phyloP scores from a whole-genome alignment of 331 rosid genomes.

The Acacia concinna region DNA sequence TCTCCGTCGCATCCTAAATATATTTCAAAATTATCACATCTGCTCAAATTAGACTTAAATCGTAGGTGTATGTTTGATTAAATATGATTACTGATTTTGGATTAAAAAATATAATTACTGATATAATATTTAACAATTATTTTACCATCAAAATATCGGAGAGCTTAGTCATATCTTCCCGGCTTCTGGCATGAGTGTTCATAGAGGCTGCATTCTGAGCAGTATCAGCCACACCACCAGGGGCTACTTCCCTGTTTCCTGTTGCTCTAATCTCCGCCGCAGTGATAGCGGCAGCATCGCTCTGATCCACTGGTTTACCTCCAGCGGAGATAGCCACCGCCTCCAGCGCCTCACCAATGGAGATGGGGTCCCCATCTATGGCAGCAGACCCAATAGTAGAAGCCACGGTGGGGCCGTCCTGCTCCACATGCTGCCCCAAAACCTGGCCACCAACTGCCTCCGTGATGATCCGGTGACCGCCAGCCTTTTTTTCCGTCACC shows the following conservation, averaged over 20 bases:
- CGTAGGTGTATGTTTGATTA: no score
- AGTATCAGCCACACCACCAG: background rate
- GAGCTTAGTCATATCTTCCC: constrained; percentile 34
- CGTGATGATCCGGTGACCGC: constrained; percentile 24
- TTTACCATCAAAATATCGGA: constrained; percentile 33
- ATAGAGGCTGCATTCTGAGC: constrained; percentile 31
- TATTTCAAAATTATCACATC: background rate
- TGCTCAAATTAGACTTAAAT: no score
- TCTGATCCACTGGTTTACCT: constrained; percentile 35
- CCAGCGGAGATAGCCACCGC: constrained; percentile 28
- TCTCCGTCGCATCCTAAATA: constrained; percentile 37
- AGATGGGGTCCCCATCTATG: constrained; percentile 38
- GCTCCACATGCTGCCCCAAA: constrained; percentile 3
- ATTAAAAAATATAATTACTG: background rate
- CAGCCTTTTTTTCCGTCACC: constrained; percentile 10
- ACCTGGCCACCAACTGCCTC: constrained; percentile 46
- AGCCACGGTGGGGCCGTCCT: constrained; percentile 9
- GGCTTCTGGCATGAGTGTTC: constrained; percentile 12
- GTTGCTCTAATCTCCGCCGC: constrained; percentile 26
- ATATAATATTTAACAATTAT: background rate
- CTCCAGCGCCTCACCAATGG: constrained; percentile 37
- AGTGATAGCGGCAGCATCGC: constrained; percentile 31
- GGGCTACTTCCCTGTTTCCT: background rate
- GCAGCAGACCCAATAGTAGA: constrained; percentile 23
- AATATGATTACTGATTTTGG: background rate